Base-by-base conservation (phyloP, 2,329 filamentous ascomycete species). In the Lecanosticta acicola region DNA sequence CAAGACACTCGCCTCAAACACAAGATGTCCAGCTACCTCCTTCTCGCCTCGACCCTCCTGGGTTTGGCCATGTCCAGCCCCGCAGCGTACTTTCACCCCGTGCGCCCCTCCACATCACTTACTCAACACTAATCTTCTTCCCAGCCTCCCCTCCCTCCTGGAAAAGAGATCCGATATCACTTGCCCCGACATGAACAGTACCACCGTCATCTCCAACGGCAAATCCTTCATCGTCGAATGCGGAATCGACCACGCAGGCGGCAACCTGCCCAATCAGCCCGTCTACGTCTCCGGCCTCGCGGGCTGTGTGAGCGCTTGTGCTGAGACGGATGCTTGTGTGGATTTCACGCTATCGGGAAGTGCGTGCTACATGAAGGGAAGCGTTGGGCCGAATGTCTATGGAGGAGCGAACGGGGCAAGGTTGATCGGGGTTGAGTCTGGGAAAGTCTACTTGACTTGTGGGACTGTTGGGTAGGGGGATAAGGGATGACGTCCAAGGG, bases 171-270 rank as follows among this genome's bases (percentile, higher is more conserved):
- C 5, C 24, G 24, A 29, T 11, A 29, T 29, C 24, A 21, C 45
- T 11, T 29, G 24, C 24, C 24, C 24, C 5, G 11, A 11, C 24
- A 29, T 29, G 24, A 29, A 29, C 24, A 11, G 24, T 11, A 29
- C 24, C 24, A 29, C 24, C 24, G 24, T 29, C 24, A 29, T 29
- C 24, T 29, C 24, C 24, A 29, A 29, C 24, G 24, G 24, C 24
- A 29, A 29, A 29, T 29, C 24, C 24, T 63, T 57, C 43, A 18
- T 54, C 19, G 55, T 64, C 39, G 57, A 61, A 36, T 64, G 61
- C 45, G 55, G 49, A 21, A 55, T 60, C 16, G 61, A 64, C 33
- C 58, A 63, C 36, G 38, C 46, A 8, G 59, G 50, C 4, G 61
- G 60, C 24, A 59, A 64, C 45, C 53, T 63, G 45, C 29, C 18